A percentile compares a stretch with the other conserved stretches of the same genome.
Conservation (phyloP, 1,284 basidiomycete genomes). For the Apiotrichum montevideense region DNA sequence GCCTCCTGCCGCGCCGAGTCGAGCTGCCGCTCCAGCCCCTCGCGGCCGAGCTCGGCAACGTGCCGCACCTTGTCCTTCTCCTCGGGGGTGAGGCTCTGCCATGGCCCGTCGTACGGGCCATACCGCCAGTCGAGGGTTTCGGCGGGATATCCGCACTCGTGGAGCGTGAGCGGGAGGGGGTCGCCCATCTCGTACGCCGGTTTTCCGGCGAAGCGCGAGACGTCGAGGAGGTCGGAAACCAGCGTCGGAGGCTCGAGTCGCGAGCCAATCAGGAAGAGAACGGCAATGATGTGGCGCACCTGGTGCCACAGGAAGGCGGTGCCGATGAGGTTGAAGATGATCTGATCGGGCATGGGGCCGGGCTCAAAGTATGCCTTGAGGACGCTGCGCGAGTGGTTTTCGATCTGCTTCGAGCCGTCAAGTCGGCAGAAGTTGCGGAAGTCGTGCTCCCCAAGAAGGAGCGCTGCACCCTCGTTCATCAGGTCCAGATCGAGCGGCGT, state of each 20-base stretch:
- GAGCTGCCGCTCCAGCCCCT: constrained; percentile 35
- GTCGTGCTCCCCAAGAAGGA: constrained; percentile 84
- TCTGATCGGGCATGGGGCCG: constrained; percentile 28
- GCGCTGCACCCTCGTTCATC: constrained; percentile 70
- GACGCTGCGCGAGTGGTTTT: constrained; percentile 49
- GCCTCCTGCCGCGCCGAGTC: constrained; percentile 33
- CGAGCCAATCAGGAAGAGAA: constrained; percentile 82
- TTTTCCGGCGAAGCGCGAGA: constrained; percentile 56
- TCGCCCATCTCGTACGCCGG: constrained; percentile 92
- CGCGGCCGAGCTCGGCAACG: constrained; percentile 25
- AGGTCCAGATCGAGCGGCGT: constrained; percentile 60
- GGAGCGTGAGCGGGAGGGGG: constrained; percentile 82
- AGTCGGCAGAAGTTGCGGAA: constrained; percentile 94
- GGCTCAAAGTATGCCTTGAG: constrained; percentile 36
- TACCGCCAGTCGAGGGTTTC: constrained; percentile 67
- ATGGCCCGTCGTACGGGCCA: constrained; percentile 50
- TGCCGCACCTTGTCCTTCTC: constrained; percentile 11
- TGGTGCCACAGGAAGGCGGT: constrained; percentile 94
- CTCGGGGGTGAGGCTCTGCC: constrained; percentile 12
- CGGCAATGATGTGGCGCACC: constrained; percentile 90
- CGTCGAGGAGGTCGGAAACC: constrained; percentile 68
- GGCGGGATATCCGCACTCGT: constrained; percentile 73
- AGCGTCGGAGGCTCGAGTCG: constrained; percentile 69
- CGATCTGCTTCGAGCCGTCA: constrained; percentile 90
- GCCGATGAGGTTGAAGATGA: constrained; percentile 81